These are phyloP conservation scores for Macrophomina tecta DNA, from an alignment of 2,329 filamentous ascomycete species.

Conservation along the genomic window DNA sequence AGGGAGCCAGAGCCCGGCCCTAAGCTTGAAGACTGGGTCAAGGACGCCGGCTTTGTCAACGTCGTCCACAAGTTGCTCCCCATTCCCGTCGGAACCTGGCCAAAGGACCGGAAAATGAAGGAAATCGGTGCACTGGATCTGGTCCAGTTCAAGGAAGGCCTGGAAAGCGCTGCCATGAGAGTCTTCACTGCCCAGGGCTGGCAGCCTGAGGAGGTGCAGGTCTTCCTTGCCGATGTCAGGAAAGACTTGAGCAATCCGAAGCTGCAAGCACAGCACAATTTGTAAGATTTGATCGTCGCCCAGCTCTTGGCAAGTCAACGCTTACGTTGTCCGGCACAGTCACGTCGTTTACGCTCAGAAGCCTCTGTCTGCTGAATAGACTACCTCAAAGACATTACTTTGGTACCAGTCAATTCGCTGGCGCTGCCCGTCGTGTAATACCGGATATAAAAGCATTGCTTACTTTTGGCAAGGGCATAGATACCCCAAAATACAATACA, in stretches of 20 bases:
- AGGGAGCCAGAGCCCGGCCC: conserved; percentile 30
- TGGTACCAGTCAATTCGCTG: too few species aligned
- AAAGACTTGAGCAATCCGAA: conserved; percentile 28
- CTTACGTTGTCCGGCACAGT: not conserved
- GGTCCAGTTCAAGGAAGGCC: conserved; percentile 19
- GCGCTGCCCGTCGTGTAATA: too few species aligned
- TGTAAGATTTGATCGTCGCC: not conserved
- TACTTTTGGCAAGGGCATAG: too few species aligned
- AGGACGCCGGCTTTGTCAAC: conserved; percentile 36
- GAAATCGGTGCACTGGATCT: conserved; percentile 19
- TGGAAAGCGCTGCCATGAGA: conserved; percentile 29
- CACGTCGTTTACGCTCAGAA: conserved; percentile 26
- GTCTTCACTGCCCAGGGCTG: conserved; percentile 33
- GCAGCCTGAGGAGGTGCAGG: conserved; percentile 29
- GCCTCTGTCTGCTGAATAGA: not conserved
- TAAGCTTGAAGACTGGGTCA: conserved; percentile 36
- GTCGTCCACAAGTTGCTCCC: conserved; percentile 33
- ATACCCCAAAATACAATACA: too few species aligned
- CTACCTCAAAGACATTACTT: too few species aligned
- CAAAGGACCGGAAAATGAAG: conserved; percentile 32
- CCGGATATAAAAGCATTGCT: too few species aligned
- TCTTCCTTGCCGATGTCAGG: conserved; percentile 31
- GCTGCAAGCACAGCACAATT: conserved; percentile 28
- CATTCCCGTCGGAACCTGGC: conserved; percentile 38
- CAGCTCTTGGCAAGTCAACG: not conserved